phyloP scores from a whole-genome alignment of 305 asterid genomes.

The Fraxinus paxiana region DNA sequence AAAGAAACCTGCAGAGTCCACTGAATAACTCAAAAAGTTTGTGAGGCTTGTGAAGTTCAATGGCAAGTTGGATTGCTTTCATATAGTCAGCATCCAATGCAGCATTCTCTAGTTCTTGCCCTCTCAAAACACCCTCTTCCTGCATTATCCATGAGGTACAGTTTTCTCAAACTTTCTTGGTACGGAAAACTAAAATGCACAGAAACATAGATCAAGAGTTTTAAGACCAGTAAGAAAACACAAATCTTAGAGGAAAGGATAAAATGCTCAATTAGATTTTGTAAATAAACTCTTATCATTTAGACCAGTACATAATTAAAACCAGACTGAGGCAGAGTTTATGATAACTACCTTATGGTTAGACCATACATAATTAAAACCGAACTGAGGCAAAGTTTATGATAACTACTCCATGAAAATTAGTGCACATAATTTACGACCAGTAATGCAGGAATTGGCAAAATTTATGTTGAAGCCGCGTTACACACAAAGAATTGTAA shows the following conservation, averaged over 20 bases:
- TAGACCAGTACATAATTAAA: neutral
- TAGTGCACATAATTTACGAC: neutral
- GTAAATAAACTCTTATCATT: neutral
- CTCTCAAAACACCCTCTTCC: slow-evolving; percentile 83
- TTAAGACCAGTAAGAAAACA: neutral
- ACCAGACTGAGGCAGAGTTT: neutral
- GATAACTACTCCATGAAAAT: neutral
- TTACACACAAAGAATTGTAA: neutral
- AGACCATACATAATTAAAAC: neutral
- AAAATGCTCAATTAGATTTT: neutral
- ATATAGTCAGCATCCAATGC: slow-evolving; percentile 66
- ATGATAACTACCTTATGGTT: neutral
- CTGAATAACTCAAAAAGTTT: slow-evolving; percentile 70
- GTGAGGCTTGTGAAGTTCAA: slow-evolving; percentile 87
- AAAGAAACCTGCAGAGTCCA: slow-evolving; percentile 62
- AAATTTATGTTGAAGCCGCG: neutral
- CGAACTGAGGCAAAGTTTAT: neutral
- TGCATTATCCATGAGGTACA: slow-evolving; percentile 29
- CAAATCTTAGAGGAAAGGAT: neutral
- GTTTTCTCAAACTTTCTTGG: neutral
- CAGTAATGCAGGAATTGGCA: neutral
- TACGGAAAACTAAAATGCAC: neutral
- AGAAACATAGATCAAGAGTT: neutral
- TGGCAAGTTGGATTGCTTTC: slow-evolving; percentile 79
- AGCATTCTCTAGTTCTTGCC: slow-evolving; percentile 93